Evolutionary conservation across 1,139 yeast species (phyloP).

Genomic region (Suhomyces coccinellae): DNA sequence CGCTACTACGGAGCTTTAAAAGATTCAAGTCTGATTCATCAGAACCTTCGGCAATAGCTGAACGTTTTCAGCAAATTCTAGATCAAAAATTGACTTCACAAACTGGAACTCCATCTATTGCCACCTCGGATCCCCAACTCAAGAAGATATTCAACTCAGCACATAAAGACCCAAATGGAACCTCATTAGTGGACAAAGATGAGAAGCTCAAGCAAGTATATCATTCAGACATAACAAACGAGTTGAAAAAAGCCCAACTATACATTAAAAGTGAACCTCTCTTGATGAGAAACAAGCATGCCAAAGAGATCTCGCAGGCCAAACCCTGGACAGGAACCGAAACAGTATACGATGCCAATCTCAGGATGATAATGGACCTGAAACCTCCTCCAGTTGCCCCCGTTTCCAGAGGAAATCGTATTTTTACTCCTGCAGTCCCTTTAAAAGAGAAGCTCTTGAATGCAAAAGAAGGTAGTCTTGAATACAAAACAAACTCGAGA

Average conservation of each 20-base stretch:
- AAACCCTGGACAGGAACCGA: conserved; percentile 76
- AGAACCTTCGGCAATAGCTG: conserved; percentile 19
- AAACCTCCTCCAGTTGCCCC: conserved; percentile 30
- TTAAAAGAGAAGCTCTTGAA: conserved; percentile 43
- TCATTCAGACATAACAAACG: conserved; percentile 1
- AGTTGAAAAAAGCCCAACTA: conserved; percentile 13
- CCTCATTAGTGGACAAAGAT: conserved; percentile 6
- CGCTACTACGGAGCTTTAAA: not conserved
- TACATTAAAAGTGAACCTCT: conserved; percentile 25
- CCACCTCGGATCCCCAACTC: conserved; percentile 8
- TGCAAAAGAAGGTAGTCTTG: conserved; percentile 68
- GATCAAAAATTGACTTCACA: conserved; percentile 18
- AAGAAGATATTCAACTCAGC: conserved; percentile 5
- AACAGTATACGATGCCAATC: conserved; percentile 45
- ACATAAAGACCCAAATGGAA: not conserved
- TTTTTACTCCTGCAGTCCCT: conserved; percentile 29
- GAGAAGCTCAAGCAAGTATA: conserved; percentile 15
- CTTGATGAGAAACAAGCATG: conserved; percentile 46
- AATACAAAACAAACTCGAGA: conserved; percentile 54
- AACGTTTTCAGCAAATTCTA: conserved; percentile 24
- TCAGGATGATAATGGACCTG: conserved; percentile 64
- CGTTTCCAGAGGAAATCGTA: conserved; percentile 11
- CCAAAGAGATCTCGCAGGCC: conserved; percentile 51
- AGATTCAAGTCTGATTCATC: conserved; percentile 1
- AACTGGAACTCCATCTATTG: conserved; percentile 8